These are phyloP conservation scores for Ceratonia siliqua DNA, from an alignment of 306 rosid species.

Conservation along the genomic window DNA sequence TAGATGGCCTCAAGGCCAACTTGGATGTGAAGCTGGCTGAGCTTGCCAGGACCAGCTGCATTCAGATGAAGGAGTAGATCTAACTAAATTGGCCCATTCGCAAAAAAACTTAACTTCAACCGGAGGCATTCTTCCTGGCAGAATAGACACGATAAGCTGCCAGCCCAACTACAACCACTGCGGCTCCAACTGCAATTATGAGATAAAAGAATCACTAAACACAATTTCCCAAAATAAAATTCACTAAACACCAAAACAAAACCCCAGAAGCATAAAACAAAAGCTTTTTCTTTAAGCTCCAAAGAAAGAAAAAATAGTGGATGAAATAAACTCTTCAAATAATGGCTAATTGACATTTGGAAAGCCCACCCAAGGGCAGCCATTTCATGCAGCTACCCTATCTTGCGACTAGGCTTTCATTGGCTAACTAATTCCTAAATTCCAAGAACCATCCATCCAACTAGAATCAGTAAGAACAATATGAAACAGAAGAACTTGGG, in stretches of 20 bases:
- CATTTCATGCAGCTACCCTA: slow-evolving; percentile 2
- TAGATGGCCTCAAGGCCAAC: slow-evolving; percentile 43
- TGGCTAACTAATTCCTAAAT: slow-evolving; percentile 11
- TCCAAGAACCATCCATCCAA: slow-evolving; percentile 27
- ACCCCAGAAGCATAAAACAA: not conserved
- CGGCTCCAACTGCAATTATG: slow-evolving; percentile 85
- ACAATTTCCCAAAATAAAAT: slow-evolving; percentile 12
- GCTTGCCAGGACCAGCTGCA: slow-evolving; percentile 29
- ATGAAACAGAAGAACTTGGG: slow-evolving; percentile 2
- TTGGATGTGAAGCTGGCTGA: slow-evolving; percentile 29
- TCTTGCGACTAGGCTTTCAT: too few relatives aligned
- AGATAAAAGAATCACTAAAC: not conserved
- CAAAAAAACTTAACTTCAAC: slow-evolving; percentile 41
- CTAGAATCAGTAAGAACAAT: not conserved
- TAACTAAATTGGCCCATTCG: not conserved
- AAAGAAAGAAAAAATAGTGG: not conserved
- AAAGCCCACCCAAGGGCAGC: not conserved
- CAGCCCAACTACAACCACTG: slow-evolving; percentile 80
- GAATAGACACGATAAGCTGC: slow-evolving; percentile 85
- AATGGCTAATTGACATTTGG: not conserved
- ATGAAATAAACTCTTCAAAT: not conserved
- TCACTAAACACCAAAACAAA: slow-evolving; percentile 7
- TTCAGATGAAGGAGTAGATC: not conserved
- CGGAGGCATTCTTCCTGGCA: slow-evolving; percentile 79
- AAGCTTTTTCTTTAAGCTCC: not conserved